Percentiles rank a stretch among this genome's conserved stretches.
Evolutionary conservation across 768 basidiomycete species (phyloP).

Genomic region (Mycena alexandri): DNA sequence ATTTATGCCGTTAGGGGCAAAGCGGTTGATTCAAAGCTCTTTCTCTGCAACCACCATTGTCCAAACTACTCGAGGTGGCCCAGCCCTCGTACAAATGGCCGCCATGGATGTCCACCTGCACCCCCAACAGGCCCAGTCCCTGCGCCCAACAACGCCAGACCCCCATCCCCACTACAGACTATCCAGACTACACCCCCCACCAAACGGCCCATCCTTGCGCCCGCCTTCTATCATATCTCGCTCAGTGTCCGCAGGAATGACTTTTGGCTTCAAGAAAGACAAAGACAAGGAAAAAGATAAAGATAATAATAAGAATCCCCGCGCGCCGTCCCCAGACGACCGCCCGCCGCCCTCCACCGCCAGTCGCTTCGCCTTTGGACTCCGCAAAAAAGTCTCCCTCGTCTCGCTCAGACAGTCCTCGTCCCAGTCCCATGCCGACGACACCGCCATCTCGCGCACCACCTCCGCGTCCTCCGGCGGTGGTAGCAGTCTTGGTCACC

Average conservation of each 20-base stretch:
- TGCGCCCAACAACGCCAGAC: conserved; percentile 29
- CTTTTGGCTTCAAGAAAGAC: conserved; percentile 48
- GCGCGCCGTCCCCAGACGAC: conserved; percentile 29
- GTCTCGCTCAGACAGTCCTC: conserved; percentile 23
- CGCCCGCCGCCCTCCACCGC: conserved; percentile 3
- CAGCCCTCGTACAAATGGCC: conserved; percentile 28
- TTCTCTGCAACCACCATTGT: conserved; percentile 21
- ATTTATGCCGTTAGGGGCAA: not conserved
- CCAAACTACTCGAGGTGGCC: conserved; percentile 12
- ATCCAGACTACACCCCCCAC: conserved; percentile 41
- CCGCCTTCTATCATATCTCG: conserved; percentile 43
- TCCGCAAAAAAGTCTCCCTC: conserved; percentile 38
- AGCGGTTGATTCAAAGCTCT: conserved; percentile 3
- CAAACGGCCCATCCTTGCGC: conserved; percentile 48
- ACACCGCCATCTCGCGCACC: conserved; percentile 20
- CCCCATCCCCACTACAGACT: conserved; percentile 41
- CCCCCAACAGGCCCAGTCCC: not conserved
- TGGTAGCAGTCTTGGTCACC: not conserved
- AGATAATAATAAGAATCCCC: conserved; percentile 4
- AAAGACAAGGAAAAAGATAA: conserved; percentile 17
- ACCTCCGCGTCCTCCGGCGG: conserved; percentile 17
- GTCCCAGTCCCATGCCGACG: conserved; percentile 6
- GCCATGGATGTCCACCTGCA: conserved; percentile 24
- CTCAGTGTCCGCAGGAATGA: conserved; percentile 49
- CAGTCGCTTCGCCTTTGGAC: conserved; percentile 31